phyloP scores from a whole-genome alignment of 768 basidiomycete species.

The Naganishia onofrii region DNA sequence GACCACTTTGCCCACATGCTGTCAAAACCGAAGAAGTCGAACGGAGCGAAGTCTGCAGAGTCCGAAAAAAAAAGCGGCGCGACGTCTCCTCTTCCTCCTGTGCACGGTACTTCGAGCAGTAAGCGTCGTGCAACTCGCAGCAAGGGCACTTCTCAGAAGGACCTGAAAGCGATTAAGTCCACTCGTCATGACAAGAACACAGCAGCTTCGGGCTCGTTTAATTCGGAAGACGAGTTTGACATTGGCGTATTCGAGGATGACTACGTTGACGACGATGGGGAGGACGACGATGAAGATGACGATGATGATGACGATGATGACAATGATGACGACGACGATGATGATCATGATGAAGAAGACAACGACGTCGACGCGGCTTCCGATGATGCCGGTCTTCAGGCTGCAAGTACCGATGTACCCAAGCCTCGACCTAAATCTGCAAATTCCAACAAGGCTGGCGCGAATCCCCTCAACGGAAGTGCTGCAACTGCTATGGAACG shows the following conservation, averaged over 20 bases:
- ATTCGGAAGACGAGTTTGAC: slow-evolving; percentile 27
- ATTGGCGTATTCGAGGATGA: slow-evolving; percentile 31
- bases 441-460: slow-evolving; percentile 3
- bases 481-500: slow-evolving; percentile 14
- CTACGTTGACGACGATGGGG: slow-evolving; percentile 37
- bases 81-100: neutral
- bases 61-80: slow-evolving; percentile 11
- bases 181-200: neutral
- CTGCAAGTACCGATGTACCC: slow-evolving; percentile 1
- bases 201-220: neutral
- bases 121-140: neutral
- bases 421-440: slow-evolving; percentile 19
- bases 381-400: slow-evolving; percentile 5
- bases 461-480: neutral
- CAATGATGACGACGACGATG: slow-evolving; percentile 40
- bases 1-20: slow-evolving; percentile 59
- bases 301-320: slow-evolving; percentile 34
- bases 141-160: slow-evolving; percentile 5
- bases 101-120: neutral
- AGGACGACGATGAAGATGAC: slow-evolving; percentile 41
- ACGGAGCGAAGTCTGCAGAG: neutral
- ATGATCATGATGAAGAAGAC: slow-evolving; percentile 36
- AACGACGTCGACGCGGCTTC: slow-evolving; percentile 38
- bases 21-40: neutral
- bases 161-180: neutral